Evolutionary conservation across 768 basidiomycete genomes (phyloP).

Genomic region (Guyanaporus albipodus): DNA sequence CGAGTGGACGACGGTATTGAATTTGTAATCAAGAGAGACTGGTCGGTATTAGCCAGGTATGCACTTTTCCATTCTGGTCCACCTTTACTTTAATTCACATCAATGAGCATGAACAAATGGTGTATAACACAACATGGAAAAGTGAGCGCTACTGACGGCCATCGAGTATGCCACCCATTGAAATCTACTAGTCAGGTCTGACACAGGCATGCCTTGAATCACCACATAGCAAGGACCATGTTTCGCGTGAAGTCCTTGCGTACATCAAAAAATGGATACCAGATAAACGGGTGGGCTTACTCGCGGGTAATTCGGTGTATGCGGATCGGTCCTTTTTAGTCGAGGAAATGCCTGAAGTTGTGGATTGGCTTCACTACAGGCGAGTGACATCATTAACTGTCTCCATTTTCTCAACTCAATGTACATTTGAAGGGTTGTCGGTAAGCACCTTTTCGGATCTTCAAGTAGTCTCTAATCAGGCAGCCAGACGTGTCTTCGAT

Average conservation of each 20-base stretch:
- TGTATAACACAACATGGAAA: conserved; percentile 77
- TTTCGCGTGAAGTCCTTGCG: conserved; percentile 55
- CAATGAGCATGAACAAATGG: conserved; percentile 79
- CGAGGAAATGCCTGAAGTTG: conserved; percentile 76
- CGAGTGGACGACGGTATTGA: conserved; percentile 77
- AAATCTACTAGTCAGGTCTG: conserved; percentile 62
- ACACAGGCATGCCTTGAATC: conserved; percentile 77
- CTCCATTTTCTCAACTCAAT: background rate
- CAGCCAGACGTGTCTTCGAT: conserved; percentile 75
- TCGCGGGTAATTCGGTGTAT: conserved; percentile 90
- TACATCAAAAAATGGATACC: conserved; percentile 91
- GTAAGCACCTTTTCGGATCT: conserved; percentile 40
- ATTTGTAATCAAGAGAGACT: conserved; percentile 72
- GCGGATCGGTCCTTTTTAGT: conserved; percentile 69
- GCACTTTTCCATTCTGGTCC: conserved; percentile 14
- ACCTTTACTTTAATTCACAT: background rate
- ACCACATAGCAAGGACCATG: conserved; percentile 55
- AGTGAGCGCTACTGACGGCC: conserved; percentile 37
- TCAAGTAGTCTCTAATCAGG: background rate
- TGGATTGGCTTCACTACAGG: conserved; percentile 83
- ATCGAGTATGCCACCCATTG: background rate
- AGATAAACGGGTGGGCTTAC: conserved; percentile 50
- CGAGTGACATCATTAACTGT: conserved; percentile 21
- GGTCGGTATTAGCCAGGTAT: conserved; percentile 64
- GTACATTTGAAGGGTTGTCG: conserved; percentile 52